Percentiles rank a stretch among this genome's conserved stretches.
Conservation (phyloP, 768 basidiomycete species). For the Psilocybe cyanescens region DNA sequence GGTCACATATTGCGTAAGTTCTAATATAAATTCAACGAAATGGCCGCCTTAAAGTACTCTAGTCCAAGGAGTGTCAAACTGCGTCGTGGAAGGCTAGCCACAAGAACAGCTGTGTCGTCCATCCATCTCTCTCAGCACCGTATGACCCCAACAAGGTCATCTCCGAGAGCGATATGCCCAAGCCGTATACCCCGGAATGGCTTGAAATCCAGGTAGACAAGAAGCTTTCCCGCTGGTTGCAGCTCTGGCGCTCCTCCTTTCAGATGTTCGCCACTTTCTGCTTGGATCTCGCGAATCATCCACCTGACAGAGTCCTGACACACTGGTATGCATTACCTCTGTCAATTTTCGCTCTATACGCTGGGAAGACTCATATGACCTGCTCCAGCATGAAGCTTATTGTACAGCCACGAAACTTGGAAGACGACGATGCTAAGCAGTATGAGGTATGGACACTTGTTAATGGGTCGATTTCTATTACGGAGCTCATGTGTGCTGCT, state of each 20-base stretch:
- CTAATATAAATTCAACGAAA: neutral
- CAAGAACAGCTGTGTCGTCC: conserved; percentile 8
- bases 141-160: neutral
- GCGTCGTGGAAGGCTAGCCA: conserved; percentile 13
- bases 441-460: conserved; percentile 2
- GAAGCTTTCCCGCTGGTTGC: conserved; percentile 8
- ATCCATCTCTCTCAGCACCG: conserved; percentile 4
- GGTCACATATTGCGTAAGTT: conserved; percentile 13
- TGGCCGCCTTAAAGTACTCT: neutral
- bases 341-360: neutral
- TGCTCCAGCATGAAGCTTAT: neutral
- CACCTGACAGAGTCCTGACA: conserved; percentile 8
- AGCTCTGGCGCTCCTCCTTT: conserved; percentile 9
- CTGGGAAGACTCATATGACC: neutral
- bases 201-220: neutral
- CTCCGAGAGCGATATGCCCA: neutral
- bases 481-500: neutral
- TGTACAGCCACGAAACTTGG: neutral
- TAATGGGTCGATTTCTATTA: neutral
- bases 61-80: conserved; percentile 14
- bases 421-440: conserved; percentile 3
- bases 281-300: conserved; percentile 13
- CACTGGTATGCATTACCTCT: conserved; percentile 2
- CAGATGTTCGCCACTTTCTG: neutral
- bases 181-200: neutral